Evolutionary conservation across 306 rosid species (phyloP), one percentile per base, ranked within the genome.

Genomic region (Leucaena leucocephala): DNA sequence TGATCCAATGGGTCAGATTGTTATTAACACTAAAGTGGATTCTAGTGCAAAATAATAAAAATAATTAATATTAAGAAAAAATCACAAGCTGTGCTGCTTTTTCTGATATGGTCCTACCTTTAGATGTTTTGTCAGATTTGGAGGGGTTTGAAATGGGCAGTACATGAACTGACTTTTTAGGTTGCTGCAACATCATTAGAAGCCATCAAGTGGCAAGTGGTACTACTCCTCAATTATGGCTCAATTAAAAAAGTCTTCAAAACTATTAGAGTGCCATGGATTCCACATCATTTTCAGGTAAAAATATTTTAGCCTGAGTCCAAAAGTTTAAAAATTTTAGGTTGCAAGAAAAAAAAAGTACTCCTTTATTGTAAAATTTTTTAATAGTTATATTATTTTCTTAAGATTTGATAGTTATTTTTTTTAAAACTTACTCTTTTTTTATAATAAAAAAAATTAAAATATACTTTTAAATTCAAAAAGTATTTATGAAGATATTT

Each of bases 91-190:
- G 70, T 19, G 16, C 17, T 67, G 52, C 72, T 42, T 67, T 27
- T 67, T 67, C 6, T 40, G 50, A 67, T 67, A 67, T 67, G 72
- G 72, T 19, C 72, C 72, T 11, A 40, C 72, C 40, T 33, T 33
- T 61, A 39, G 34, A 42, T 67, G 72, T 67, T 42, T 67, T 67
- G 72, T 67, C 72, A 67, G 72, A 67, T 67, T 67, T 67, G 46
- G 72, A 40, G 49, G 71, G 33, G 71, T 66, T 66, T 66, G 70
- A 38, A 46, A 65, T 39, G 49, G 71, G 48, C 49, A 39, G 48
- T 66, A 40, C 34, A 40, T 66, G 49, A 66, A 67, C 35, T 67
- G 50, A 42, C 72, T 67, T 67, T 67, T 40, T 67, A 19, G 72
- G 72, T 40, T 67, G 34, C 72, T 40, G 70, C 33, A 67, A n/a